Percentiles rank a stretch among this genome's conserved stretches.
Conservation (phyloP, 1,284 basidiomycete genomes). For the Cutaneotrichosporon dermatis region DNA sequence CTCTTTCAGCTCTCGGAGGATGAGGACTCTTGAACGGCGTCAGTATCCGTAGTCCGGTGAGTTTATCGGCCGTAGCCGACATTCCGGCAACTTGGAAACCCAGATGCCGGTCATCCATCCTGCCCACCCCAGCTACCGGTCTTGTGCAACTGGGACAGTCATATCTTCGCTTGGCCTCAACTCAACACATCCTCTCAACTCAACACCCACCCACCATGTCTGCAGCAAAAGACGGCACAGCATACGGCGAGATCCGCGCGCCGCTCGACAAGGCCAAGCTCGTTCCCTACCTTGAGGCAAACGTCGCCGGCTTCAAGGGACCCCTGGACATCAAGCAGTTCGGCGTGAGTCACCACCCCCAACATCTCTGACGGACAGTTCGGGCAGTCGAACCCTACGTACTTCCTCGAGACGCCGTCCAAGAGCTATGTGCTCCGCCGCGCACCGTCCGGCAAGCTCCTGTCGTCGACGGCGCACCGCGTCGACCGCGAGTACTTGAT, state of each 20-base stretch:
- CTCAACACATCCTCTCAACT: too few species aligned
- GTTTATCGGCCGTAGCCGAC: too few species aligned
- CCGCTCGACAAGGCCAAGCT: slow-evolving; percentile 63
- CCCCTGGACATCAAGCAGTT: slow-evolving; percentile 86
- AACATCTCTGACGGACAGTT: neutral
- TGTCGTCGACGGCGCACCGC: slow-evolving; percentile 87
- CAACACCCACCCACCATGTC: too few species aligned
- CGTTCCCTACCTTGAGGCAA: slow-evolving; percentile 61
- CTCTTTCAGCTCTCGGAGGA: too few species aligned
- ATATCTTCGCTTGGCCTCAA: too few species aligned
- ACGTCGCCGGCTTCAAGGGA: slow-evolving; percentile 58
- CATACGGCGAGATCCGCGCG: slow-evolving; percentile 54
- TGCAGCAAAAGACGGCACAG: slow-evolving; percentile 7
- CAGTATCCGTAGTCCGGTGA: too few species aligned
- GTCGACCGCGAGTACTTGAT: slow-evolving; percentile 87
- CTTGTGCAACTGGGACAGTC: too few species aligned
- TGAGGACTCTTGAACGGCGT: too few species aligned
- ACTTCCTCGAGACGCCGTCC: slow-evolving; percentile 50
- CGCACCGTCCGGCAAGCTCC: slow-evolving; percentile 78
- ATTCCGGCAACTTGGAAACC: too few species aligned
- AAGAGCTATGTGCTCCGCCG: slow-evolving; percentile 70
- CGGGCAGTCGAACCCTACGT: slow-evolving; percentile 83
- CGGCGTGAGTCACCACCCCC: slow-evolving; percentile 57
- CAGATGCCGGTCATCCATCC: too few species aligned
- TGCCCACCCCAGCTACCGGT: too few species aligned